Percentiles rank a stretch among this genome's conserved stretches.
phyloP scores from a whole-genome alignment of 352 stramenopile genomes.

The Pythium coloratum region DNA sequence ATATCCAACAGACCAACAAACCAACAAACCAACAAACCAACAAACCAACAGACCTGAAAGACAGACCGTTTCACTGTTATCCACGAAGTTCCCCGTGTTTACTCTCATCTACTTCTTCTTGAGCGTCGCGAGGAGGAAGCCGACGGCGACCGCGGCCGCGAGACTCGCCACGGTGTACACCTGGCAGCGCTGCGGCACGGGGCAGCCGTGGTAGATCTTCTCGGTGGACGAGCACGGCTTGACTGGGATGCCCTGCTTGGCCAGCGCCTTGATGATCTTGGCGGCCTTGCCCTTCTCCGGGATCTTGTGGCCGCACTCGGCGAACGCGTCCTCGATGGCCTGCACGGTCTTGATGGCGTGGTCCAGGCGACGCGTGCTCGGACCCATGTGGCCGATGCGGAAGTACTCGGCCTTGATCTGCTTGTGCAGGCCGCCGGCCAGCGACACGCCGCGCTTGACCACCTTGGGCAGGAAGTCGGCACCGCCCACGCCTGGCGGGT shows the following conservation, averaged over 20 bases:
- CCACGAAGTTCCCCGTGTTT: conserved; percentile 4
- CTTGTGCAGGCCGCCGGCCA: conserved; percentile 73
- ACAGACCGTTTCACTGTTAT: too few species aligned
- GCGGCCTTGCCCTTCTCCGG: conserved; percentile 51
- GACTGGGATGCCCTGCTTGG: conserved; percentile 44
- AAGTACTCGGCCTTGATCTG: conserved; percentile 87
- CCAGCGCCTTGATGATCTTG: conserved; percentile 60
- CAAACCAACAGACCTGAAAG: too few species aligned
- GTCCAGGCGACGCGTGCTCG: conserved; percentile 70
- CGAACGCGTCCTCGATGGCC: conserved; percentile 67
- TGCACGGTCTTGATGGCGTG: conserved; percentile 75
- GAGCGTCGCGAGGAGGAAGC: conserved; percentile 50
- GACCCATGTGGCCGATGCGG: conserved; percentile 83
- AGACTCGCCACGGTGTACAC: conserved; percentile 64
- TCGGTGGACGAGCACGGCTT: conserved; percentile 46
- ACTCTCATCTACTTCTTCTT: conserved; percentile 41
- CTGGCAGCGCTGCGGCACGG: conserved; percentile 69
- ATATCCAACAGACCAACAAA: too few species aligned
- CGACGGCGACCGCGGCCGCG: conserved; percentile 54
- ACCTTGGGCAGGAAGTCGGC: conserved; percentile 77
- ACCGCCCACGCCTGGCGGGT: conserved; percentile 58
- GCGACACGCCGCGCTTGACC: conserved; percentile 64
- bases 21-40: too few species aligned
- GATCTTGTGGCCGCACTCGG: conserved; percentile 70
- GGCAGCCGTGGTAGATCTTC: conserved; percentile 52